These are phyloP conservation scores for Isatis lusitanica DNA, from an alignment of 441 rosid species.

Conservation along the genomic window DNA sequence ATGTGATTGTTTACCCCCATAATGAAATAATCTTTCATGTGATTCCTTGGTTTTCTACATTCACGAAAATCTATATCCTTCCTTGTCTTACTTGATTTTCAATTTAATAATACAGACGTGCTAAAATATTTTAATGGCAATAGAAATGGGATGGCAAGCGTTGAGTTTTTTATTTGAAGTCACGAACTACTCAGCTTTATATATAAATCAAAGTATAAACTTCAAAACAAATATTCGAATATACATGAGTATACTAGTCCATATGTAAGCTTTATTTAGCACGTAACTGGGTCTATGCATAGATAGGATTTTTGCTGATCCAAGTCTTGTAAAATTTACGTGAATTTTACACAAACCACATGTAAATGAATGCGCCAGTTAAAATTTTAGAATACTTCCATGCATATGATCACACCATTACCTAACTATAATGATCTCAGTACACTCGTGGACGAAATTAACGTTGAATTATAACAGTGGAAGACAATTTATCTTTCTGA, in stretches of 20 bases:
- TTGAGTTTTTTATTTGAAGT: neutral
- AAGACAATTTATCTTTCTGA: too few species aligned
- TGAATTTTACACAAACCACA: too few species aligned
- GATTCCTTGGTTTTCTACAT: conserved; percentile 39
- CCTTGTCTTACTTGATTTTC: conserved; percentile 27
- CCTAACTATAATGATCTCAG: too few species aligned
- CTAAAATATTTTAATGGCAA: neutral
- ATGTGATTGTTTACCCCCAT: conserved; percentile 17
- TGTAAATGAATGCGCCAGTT: too few species aligned
- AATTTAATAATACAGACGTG: neutral
- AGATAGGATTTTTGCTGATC: conserved; percentile 26
- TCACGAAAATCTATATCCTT: conserved; percentile 29
- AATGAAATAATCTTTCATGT: conserved; percentile 32
- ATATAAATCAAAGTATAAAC: neutral
- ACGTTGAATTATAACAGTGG: too few species aligned
- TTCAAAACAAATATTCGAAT: neutral
- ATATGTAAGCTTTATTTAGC: neutral
- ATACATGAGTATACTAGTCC: neutral
- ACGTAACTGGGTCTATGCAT: neutral
- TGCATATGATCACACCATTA: too few species aligned
- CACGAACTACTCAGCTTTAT: neutral
- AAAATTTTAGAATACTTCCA: too few species aligned
- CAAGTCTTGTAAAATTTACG: neutral
- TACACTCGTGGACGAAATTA: too few species aligned
- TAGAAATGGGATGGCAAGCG: neutral